Percentiles rank a stretch among this genome's conserved stretches.
These are phyloP conservation scores for Solanum chaucha DNA, from an alignment of 257 asterid species.

Conservation along the genomic window DNA sequence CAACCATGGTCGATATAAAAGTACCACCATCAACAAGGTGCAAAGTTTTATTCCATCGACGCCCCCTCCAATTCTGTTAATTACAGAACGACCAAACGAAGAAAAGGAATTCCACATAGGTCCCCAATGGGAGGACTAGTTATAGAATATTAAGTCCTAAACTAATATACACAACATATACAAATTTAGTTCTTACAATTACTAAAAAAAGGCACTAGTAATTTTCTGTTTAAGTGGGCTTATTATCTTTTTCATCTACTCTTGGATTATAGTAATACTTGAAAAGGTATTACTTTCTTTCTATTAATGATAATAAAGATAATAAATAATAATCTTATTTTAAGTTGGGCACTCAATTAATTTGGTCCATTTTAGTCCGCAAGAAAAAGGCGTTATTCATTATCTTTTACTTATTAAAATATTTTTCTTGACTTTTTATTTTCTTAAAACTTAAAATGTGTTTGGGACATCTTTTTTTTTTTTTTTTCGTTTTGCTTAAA, in stretches of 20 bases:
- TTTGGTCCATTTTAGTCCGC: not conserved
- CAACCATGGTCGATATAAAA: not conserved
- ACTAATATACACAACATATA: too few relatives aligned
- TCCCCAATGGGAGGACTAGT: too few relatives aligned
- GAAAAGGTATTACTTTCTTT: not conserved
- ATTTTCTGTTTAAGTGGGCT: too few relatives aligned
- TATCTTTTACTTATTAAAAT: not conserved
- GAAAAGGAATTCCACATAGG: too few relatives aligned
- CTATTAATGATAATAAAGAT: too few relatives aligned
- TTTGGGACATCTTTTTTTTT: too few relatives aligned
- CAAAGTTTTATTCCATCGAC: constrained; percentile 21
- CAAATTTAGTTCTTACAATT: too few relatives aligned
- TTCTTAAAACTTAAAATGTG: too few relatives aligned
- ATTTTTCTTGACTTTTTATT: not conserved
- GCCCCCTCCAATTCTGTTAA: constrained; percentile 20
- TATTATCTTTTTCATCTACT: not conserved
- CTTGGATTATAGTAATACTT: not conserved
- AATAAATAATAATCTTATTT: not conserved
- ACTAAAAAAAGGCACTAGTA: too few relatives aligned
- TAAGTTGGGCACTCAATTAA: not conserved
- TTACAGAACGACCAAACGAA: constrained; percentile 18
- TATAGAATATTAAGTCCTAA: too few relatives aligned
- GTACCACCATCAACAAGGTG: not conserved
- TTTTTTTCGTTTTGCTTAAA: too few relatives aligned
- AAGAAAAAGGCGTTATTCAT: not conserved